Evolutionary conservation across 208 protist genomes (phyloP).

Genomic region (Phytomonas sp.): DNA sequence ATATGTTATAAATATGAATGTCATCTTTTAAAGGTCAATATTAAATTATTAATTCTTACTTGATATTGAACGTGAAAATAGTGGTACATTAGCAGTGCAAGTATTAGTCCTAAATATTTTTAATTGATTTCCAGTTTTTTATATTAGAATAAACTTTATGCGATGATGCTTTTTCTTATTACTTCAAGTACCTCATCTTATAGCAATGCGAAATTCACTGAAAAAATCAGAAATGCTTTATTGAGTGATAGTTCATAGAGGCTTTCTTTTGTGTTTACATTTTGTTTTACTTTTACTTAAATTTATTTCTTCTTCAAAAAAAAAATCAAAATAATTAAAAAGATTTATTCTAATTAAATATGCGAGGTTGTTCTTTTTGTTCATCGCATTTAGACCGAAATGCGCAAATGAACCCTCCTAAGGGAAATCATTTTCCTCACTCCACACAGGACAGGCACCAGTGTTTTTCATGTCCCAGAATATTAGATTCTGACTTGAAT

Average conservation of each 20-base stretch:
- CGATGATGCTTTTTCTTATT: not conserved
- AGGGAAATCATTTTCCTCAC: not conserved
- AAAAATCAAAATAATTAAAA: not conserved
- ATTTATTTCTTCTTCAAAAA: not conserved
- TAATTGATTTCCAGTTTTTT: conserved; percentile 14
- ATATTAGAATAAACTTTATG: not conserved
- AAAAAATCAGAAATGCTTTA: not conserved
- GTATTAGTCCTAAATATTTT: not conserved
- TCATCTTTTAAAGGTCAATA: not conserved
- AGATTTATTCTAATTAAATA: not conserved
- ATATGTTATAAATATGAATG: not conserved
- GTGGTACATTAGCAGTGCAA: not conserved
- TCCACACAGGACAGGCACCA: not conserved
- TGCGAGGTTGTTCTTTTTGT: not conserved
- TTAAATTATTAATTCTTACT: not conserved
- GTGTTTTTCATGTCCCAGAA: not conserved
- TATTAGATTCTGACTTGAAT: no score
- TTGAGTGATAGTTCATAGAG: not conserved
- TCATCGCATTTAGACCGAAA: conserved; percentile 8
- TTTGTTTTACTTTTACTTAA: conserved; percentile 12
- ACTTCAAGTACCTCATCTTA: conserved; percentile 8
- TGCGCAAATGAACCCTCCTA: not conserved
- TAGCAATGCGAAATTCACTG: not conserved
- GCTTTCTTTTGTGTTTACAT: conserved; percentile 10
- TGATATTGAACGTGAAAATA: not conserved